Percentiles rank a stretch among this genome's conserved stretches.
Evolutionary conservation across 2,329 filamentous ascomycete species (phyloP).

Genomic region (Botrytis fragariae): DNA sequence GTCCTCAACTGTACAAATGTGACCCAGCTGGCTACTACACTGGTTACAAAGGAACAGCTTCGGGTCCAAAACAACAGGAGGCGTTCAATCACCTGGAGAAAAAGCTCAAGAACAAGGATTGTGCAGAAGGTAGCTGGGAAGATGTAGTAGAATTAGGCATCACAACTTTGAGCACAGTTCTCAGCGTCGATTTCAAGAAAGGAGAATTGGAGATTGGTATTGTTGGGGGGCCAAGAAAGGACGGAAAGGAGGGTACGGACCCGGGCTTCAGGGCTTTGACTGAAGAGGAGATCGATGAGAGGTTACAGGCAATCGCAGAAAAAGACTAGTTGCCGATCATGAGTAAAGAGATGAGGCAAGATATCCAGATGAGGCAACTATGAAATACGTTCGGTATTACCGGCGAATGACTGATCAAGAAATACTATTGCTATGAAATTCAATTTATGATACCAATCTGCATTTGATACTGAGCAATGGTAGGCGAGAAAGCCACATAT

Average conservation of each 20-base stretch:
- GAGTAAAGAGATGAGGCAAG: slow-evolving; percentile 21
- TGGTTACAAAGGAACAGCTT: slow-evolving; percentile 96
- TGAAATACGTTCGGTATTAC: slow-evolving; percentile 29
- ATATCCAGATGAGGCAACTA: slow-evolving; percentile 29
- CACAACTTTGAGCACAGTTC: slow-evolving; percentile 87
- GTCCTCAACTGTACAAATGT: slow-evolving; percentile 96
- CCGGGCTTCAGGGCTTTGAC: slow-evolving; percentile 82
- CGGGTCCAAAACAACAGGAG: slow-evolving; percentile 97
- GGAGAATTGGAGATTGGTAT: slow-evolving; percentile 97
- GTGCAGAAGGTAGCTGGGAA: slow-evolving; percentile 88
- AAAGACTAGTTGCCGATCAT: slow-evolving; percentile 69
- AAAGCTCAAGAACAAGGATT: slow-evolving; percentile 99
- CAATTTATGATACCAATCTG: slow-evolving; percentile 23
- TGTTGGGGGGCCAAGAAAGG: slow-evolving; percentile 79
- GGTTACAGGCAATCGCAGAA: slow-evolving; percentile 96
- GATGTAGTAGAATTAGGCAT: slow-evolving; percentile 98
- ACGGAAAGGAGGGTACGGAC: slow-evolving; percentile 80
- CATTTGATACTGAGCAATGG: slow-evolving; percentile 28
- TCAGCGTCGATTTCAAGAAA: slow-evolving; percentile 99
- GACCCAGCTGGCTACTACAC: slow-evolving; percentile 98
- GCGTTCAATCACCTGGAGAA: slow-evolving; percentile 98
- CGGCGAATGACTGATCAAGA: slow-evolving; percentile 23
- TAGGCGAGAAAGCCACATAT: slow-evolving; percentile 28
- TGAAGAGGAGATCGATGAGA: slow-evolving; percentile 97
- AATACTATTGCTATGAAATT: slow-evolving; percentile 10